Percentiles rank a stretch among this genome's conserved stretches.
phyloP scores from a whole-genome alignment of 2,329 filamentous ascomycete species.

The Pyrenochaeta sp. region DNA sequence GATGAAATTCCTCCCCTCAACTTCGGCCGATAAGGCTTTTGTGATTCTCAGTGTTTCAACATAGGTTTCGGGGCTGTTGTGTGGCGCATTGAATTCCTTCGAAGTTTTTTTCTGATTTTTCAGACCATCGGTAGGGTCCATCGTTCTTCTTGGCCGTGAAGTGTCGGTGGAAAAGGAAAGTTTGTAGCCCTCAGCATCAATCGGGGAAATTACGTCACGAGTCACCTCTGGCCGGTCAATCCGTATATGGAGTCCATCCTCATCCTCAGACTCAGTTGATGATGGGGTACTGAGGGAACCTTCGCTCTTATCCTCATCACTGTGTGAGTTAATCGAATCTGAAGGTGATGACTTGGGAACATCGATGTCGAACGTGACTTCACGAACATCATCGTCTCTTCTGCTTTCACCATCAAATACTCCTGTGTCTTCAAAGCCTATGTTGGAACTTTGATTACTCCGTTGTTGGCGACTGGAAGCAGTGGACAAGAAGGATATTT shows the following conservation, averaged over 20 bases:
- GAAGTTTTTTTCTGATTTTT: not conserved
- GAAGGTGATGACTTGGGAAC: not conserved
- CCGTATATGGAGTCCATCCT: not conserved
- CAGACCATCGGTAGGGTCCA: not conserved
- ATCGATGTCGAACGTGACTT: not conserved
- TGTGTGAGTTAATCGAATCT: not conserved
- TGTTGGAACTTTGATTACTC: not conserved
- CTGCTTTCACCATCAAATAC: not conserved
- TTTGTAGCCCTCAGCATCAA: slow-evolving; percentile 32
- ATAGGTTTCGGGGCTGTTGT: slow-evolving; percentile 10
- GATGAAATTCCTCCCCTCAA: slow-evolving; percentile 25
- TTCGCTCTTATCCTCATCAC: not conserved
- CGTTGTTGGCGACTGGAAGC: not conserved
- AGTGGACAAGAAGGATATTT: slow-evolving; percentile 7
- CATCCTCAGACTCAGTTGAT: not conserved
- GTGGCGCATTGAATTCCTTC: slow-evolving; percentile 1
- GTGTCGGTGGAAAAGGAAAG: slow-evolving; percentile 32
- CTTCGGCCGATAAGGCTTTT: slow-evolving; percentile 25
- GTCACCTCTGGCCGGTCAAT: not conserved
- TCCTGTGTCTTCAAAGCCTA: not conserved
- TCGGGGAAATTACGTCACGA: slow-evolving; percentile 12
- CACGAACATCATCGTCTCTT: not conserved
- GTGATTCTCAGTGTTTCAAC: slow-evolving; percentile 36
- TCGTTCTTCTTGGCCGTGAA: not conserved
- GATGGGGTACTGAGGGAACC: not conserved